These are phyloP conservation scores for Voacanga thouarsii DNA, from an alignment of 257 asterid species.

Conservation along the genomic window DNA sequence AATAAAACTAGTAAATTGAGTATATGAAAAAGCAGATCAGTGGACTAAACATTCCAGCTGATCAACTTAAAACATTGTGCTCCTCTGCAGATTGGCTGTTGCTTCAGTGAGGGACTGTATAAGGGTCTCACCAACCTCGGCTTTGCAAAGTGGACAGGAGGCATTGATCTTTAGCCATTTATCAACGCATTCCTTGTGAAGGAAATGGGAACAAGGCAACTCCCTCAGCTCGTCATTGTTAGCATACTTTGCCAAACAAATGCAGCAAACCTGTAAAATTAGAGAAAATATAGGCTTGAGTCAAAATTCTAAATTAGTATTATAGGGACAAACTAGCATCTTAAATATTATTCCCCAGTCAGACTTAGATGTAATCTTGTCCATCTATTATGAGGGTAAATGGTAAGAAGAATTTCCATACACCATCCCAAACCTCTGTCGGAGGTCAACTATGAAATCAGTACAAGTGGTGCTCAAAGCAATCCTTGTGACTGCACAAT, in stretches of 20 bases:
- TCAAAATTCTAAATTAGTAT: not conserved
- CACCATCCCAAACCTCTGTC: not conserved
- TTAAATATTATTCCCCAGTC: not conserved
- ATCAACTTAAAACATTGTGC: constrained; percentile 16
- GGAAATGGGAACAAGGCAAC: constrained; percentile 80
- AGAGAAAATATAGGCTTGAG: not conserved
- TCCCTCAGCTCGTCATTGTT: constrained; percentile 89
- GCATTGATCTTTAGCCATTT: constrained; percentile 94
- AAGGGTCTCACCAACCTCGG: constrained; percentile 77
- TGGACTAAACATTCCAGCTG: not conserved
- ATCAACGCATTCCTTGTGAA: constrained; percentile 93
- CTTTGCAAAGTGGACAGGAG: constrained; percentile 90
- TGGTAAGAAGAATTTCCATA: not conserved
- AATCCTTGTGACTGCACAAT: not conserved
- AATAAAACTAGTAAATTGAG: not conserved
- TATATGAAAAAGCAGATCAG: not conserved
- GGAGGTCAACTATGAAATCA: not conserved
- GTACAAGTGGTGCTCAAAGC: not conserved
- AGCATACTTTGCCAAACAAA: constrained; percentile 81
- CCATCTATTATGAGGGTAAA: not conserved
- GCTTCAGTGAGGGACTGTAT: constrained; percentile 58
- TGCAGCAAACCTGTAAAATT: constrained; percentile 74
- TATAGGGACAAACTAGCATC: not conserved
- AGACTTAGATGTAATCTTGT: not conserved
- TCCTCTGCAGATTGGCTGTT: constrained; percentile 46